A percentile compares a stretch with the other conserved stretches of the same genome.
These are phyloP conservation scores for Pythium guiyangense DNA, from an alignment of 352 stramenopile species.

Conservation along the genomic window DNA sequence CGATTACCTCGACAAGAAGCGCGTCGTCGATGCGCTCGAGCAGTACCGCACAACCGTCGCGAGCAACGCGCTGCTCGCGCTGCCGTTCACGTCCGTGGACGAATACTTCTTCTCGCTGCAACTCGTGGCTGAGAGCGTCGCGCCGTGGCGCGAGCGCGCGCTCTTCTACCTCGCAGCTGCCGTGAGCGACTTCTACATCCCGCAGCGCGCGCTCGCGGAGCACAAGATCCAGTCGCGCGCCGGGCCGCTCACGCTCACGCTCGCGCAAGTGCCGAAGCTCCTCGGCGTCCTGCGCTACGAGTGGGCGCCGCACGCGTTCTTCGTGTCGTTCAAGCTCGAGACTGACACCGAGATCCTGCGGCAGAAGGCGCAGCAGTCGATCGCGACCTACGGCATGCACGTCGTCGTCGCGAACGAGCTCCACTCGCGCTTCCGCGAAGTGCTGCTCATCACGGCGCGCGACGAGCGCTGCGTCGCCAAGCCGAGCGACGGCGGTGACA, in stretches of 20 bases:
- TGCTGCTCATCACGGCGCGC: constrained; percentile 68
- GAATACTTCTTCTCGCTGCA: constrained; percentile 95
- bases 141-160: constrained; percentile 53
- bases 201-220: constrained; percentile 73
- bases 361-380: constrained; percentile 89
- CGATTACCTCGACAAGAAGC: constrained; percentile 32
- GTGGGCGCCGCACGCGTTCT: constrained; percentile 95
- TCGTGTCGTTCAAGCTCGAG: constrained; percentile 99
- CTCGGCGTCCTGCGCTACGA: constrained; percentile 86
- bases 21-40: constrained; percentile 47
- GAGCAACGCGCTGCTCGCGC: constrained; percentile 64
- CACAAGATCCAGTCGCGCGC: constrained; percentile 97
- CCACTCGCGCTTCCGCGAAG: constrained; percentile 90
- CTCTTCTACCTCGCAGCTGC: constrained; percentile 96
- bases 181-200: constrained; percentile 98
- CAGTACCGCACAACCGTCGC: constrained; percentile 33
- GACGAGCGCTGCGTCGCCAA: constrained; percentile 50
- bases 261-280: constrained; percentile 95
- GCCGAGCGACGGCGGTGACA: constrained; percentile 56
- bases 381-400: constrained; percentile 95
- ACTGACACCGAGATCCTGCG: constrained; percentile 94
- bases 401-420: constrained; percentile 98
- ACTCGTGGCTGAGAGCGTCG: constrained; percentile 64
- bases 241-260: constrained; percentile 68
- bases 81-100: constrained; percentile 94